Percentiles rank a stretch among this genome's conserved stretches.
These are phyloP conservation scores for Podaxis carcinomalis DNA, from an alignment of 768 basidiomycete genomes.

Conservation along the genomic window DNA sequence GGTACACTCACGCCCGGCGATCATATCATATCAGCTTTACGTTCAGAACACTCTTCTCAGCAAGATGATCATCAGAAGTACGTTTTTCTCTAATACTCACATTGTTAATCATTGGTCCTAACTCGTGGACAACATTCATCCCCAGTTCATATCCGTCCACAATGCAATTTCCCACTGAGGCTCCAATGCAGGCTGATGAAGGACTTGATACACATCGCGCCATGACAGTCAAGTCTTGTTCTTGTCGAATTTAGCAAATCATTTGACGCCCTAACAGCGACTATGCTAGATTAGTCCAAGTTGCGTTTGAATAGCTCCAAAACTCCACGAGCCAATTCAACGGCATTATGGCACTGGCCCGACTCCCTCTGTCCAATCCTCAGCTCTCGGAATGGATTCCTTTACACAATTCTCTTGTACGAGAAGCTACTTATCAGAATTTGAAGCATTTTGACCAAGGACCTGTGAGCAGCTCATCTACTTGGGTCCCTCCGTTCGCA, in stretches of 20 bases:
- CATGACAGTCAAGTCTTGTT: neutral
- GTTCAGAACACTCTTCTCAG: too few species aligned
- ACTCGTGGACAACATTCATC: neutral
- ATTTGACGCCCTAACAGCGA: neutral
- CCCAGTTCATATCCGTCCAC: neutral
- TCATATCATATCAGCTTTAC: too few species aligned
- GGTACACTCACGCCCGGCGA: too few species aligned
- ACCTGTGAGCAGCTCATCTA: neutral
- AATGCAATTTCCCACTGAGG: neutral
- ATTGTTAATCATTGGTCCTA: neutral
- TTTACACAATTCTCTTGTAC: neutral
- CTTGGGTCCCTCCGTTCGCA: neutral
- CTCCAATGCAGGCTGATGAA: neutral
- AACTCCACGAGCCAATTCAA: neutral
- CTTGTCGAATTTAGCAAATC: neutral
- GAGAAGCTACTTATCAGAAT: neutral
- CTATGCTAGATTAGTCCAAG: neutral
- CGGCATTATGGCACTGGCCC: neutral
- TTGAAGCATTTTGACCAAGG: neutral
- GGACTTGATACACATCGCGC: neutral
- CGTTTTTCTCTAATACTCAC: neutral
- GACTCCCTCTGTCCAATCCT: neutral
- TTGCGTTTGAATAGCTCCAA: neutral
- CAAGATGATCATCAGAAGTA: too few species aligned
- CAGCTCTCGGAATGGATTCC: neutral